phyloP scores from a whole-genome alignment of 192 early-diverging fungal species.

The Podila verticillata region DNA sequence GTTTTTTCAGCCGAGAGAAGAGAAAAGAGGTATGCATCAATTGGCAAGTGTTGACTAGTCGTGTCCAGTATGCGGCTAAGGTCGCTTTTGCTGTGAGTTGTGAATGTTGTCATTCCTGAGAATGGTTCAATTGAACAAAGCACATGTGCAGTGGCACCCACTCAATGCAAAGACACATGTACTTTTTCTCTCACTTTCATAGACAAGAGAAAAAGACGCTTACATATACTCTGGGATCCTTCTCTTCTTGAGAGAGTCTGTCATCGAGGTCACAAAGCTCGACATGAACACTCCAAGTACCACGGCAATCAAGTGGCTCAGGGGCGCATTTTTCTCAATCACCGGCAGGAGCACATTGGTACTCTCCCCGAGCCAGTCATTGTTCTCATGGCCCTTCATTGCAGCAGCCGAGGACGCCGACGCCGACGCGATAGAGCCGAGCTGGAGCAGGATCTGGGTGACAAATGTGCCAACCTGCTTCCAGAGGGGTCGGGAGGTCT shows the following conservation, averaged over 20 bases:
- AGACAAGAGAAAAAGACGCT: neutral
- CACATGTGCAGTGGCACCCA: neutral
- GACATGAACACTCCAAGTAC: conserved; percentile 49
- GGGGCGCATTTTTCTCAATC: conserved; percentile 38
- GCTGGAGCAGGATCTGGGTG: conserved; percentile 29
- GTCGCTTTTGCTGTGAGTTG: neutral
- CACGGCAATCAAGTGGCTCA: conserved; percentile 37
- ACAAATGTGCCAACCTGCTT: conserved; percentile 22
- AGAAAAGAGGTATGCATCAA: neutral
- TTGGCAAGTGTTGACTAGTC: too few relatives aligned
- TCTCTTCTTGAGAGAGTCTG: conserved; percentile 39
- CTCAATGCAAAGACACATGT: neutral
- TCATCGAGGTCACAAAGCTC: conserved; percentile 42
- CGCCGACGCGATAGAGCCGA: conserved; percentile 20
- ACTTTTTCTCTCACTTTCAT: neutral
- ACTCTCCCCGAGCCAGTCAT: conserved; percentile 28
- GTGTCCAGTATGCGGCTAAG: too few relatives aligned
- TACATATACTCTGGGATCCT: conserved; percentile 47
- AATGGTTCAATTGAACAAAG: neutral
- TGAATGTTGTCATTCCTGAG: too few relatives aligned
- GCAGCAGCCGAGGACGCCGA: neutral
- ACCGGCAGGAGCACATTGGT: conserved; percentile 24
- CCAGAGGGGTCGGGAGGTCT: conserved; percentile 41
- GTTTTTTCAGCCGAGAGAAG: neutral
- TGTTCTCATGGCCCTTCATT: neutral